A percentile compares a stretch with the other conserved stretches of the same genome.
Evolutionary conservation across 805 yeast species (phyloP).

Genomic region (Ogataea pini): DNA sequence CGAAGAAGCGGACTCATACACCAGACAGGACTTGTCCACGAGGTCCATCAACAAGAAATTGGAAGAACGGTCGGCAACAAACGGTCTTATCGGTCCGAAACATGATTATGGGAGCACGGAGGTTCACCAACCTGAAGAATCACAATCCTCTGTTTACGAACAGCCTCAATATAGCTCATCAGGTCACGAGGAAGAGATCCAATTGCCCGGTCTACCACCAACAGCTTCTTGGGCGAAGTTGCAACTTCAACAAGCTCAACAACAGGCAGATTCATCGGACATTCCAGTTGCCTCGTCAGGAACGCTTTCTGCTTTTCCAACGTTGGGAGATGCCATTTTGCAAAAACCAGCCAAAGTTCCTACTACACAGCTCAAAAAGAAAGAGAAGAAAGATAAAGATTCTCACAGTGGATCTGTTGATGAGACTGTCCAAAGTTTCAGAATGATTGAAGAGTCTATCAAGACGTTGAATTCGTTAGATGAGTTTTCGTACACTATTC

Average conservation of each 20-base stretch:
- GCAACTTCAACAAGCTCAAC: conserved; percentile 30
- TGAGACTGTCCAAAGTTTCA: conserved; percentile 28
- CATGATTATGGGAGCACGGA: conserved; percentile 13
- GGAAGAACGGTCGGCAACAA: conserved; percentile 37
- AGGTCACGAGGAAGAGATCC: conserved; percentile 18
- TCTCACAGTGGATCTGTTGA: conserved; percentile 23
- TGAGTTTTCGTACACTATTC: conserved; percentile 28
- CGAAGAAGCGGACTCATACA: conserved; percentile 96
- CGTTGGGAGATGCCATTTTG: conserved; percentile 29
- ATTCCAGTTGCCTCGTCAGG: conserved; percentile 13
- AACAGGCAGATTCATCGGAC: conserved; percentile 17
- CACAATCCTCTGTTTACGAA: neutral
- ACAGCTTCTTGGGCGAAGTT: conserved; percentile 65
- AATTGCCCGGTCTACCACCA: conserved; percentile 53
- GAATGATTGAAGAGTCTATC: conserved; percentile 29
- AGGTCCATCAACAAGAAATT: conserved; percentile 64
- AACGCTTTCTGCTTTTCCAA: conserved; percentile 32
- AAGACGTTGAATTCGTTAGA: conserved; percentile 27
- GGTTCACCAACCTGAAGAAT: too few relatives aligned
- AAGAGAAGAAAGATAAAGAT: conserved; percentile 32
- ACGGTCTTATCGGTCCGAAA: conserved; percentile 36
- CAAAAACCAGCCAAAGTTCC: conserved; percentile 22
- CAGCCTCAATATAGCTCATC: conserved; percentile 6
- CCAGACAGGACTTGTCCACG: conserved; percentile 83
- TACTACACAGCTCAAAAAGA: conserved; percentile 24